Base-by-base conservation (phyloP, 129 eudicot species). In the Kitagawia praeruptora region DNA sequence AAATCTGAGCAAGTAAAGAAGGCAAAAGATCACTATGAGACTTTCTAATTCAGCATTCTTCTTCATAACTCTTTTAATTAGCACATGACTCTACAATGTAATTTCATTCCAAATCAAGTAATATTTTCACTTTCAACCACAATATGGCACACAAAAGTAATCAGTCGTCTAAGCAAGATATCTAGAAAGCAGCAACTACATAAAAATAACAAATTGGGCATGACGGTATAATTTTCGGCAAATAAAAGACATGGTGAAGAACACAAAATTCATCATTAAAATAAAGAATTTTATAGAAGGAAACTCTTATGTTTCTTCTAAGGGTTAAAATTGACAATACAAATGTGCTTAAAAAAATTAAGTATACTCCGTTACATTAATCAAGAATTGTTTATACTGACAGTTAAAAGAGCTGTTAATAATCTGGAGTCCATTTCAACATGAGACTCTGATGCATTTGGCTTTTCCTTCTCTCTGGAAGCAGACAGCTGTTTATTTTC, bases 401-500 rank as follows among this genome's bases (percentile, higher is more conserved):
- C 99, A 4, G 97, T 88, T 81, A 96, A 82, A 81, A 96, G 92
- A 63, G 92, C 98, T 21, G 91, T 82, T 79, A 96, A 78, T 47
- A 96, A 87, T 61, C 99, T 94, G 14, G 99, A 92, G 85, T 96
- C 99, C 99, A 96, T 87, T 90, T 88, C 99, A n/a, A 92, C 87
- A 77, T 90, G 96, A 74, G 92, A 80, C 78, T 90, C 96, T 47
- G 87, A 82, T 37, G 80, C 78, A 44, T 51, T 80, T 80, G 85
- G 86, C 77, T 1, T 73, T 70, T 88, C 83, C 46, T 89, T 87
- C 58, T 88, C 88, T 85, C 85, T 84, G 25, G 83, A 80, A 64
- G 69, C 72, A 45, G 80, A 56, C 39, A 76, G 44, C 78, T 88
- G 88, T 66, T 78, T 85, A 13, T 14, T 70, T 3, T 81, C 91